These are phyloP conservation scores for Colletotrichum sublineola DNA, from an alignment of 2,329 filamentous ascomycete genomes.

Conservation along the genomic window DNA sequence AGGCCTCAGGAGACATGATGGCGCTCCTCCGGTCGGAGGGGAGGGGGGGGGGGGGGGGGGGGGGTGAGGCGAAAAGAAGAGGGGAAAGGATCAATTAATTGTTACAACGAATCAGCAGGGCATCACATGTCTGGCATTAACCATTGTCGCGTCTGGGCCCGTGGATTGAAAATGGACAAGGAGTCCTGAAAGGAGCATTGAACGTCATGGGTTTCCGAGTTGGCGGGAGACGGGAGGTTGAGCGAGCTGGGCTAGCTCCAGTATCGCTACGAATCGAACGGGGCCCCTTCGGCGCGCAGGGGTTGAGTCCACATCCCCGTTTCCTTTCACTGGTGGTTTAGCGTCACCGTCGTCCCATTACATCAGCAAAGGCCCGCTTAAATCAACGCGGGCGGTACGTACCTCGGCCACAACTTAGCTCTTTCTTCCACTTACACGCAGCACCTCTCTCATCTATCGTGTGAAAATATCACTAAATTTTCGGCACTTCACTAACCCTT, in stretches of 20 bases:
- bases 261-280: constrained; percentile 37
- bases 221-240: constrained; percentile 40
- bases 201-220: constrained; percentile 41
- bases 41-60: constrained; percentile 3
- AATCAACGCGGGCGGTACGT: constrained; percentile 20
- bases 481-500: neutral
- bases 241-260: constrained; percentile 41
- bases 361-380: constrained; percentile 34
- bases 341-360: constrained; percentile 35
- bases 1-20: constrained; percentile 64
- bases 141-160: constrained; percentile 33
- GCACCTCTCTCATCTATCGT: neutral
- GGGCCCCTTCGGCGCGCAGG: constrained; percentile 37
- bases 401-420: neutral
- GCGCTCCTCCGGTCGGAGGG: constrained; percentile 40
- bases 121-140: constrained; percentile 40
- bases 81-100: constrained; percentile 6
- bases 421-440: constrained; percentile 1
- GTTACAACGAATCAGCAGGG: constrained; percentile 30
- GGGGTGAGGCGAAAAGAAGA: constrained; percentile 1
- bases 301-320: constrained; percentile 36
- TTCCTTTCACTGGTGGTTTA: constrained; percentile 29
- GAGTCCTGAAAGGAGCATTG: constrained; percentile 37
- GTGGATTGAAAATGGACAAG: constrained; percentile 36
- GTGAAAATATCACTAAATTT: neutral